Percentiles rank a stretch among this genome's conserved stretches.
Conservation (phyloP, 108 stramenopile species). For the Nitzschia putrida region DNA sequence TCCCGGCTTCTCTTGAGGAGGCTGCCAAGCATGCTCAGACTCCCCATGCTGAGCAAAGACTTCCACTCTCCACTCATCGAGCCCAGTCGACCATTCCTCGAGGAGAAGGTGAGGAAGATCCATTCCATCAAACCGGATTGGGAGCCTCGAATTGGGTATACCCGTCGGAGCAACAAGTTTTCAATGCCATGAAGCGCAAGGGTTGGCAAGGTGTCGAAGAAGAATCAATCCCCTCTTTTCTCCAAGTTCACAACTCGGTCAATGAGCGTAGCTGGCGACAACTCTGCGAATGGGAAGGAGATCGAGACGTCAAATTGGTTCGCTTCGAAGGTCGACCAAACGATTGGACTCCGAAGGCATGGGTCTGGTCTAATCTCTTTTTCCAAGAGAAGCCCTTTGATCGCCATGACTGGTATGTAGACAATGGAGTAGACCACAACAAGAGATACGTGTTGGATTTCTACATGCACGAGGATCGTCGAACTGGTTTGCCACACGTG, state of each 20-base stretch:
- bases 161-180: slow-evolving; percentile 96
- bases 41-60: slow-evolving; percentile 70
- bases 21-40: slow-evolving; percentile 76
- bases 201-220: slow-evolving; percentile 86
- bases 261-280: slow-evolving; percentile 92
- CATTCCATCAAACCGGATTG: slow-evolving; percentile 14
- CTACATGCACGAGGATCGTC: slow-evolving; percentile 67
- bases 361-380: slow-evolving; percentile 67
- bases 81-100: slow-evolving; percentile 78
- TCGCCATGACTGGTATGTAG: slow-evolving; percentile 97
- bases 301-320: slow-evolving; percentile 58
- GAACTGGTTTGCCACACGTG: slow-evolving; percentile 26
- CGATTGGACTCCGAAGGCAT: slow-evolving; percentile 90
- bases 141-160: slow-evolving; percentile 82
- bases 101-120: slow-evolving; percentile 32
- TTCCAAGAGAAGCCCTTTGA: slow-evolving; percentile 91
- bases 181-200: slow-evolving; percentile 94
- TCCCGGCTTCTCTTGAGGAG: slow-evolving; percentile 79
- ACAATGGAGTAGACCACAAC: slow-evolving; percentile 46
- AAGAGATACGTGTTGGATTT: slow-evolving; percentile 96
- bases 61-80: slow-evolving; percentile 71
- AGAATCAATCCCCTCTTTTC: slow-evolving; percentile 74
- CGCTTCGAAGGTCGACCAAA: slow-evolving; percentile 91
- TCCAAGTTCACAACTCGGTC: slow-evolving; percentile 94
- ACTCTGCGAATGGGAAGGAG: slow-evolving; percentile 76